Base-by-base conservation (phyloP, 352 stramenopile species). In the Phytopythium sindhum region DNA sequence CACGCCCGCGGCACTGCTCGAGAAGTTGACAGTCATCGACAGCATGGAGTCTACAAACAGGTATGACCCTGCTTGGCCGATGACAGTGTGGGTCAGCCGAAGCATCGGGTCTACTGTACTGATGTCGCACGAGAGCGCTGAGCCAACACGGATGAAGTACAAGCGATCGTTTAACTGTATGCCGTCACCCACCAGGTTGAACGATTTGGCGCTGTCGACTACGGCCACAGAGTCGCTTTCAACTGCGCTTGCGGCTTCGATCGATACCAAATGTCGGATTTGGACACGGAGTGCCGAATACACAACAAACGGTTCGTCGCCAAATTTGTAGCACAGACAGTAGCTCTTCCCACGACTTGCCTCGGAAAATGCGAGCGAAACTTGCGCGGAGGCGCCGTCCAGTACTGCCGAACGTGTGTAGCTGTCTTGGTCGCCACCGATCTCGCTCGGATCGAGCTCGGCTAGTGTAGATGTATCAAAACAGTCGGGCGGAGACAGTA, bases 321-420 rank as follows among this genome's bases (percentile, higher is more conserved):
- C 82, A 62, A 89, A 91, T 48, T 87, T 84, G 67, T 88, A 89
- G 52, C 82, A 91, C 4, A 91, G 60, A 29, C 67, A 84, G 39
- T 82, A 91, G 0, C 60, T 81, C 14, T 84, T 84, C 6, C 82
- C 80, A 23, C 76, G 69, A 26, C 68, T 82, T 47, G 60, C 31
- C 9, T 54, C 61, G 17, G 73, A 72, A 62, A 91, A 89, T 0
- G 66, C 60, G 19, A 88, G 75, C 0, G 61, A 56, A 1, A 67
- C 48, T 12, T 61, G 33, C 4, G 64, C 57, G 6, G 21, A 44
- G 21, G 15, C 10, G 2, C 54, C 54, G 5, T 60, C 35, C 14
- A 60, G 15, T 31, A 8, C 37, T 15, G 26, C 23, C 19, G 23
- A 17, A 9, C 54, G 54, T 5, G 54, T 50, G 10, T 60, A 51